Base-by-base conservation (phyloP, 2,329 filamentous ascomycete genomes). In the Cladophialophora immunda region DNA sequence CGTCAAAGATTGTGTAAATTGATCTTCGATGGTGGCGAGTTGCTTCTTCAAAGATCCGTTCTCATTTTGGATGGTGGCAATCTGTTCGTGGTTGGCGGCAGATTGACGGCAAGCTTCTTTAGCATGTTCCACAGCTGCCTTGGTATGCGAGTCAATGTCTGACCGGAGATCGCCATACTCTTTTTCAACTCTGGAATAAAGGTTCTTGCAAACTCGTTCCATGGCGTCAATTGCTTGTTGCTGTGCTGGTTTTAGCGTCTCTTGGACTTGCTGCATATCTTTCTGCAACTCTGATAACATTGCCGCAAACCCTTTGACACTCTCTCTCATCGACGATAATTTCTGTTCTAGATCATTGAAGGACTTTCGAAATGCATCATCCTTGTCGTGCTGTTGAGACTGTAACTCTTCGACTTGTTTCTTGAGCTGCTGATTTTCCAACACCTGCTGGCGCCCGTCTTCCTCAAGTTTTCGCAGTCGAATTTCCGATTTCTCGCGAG, bases 161-260 rank as follows among this genome's bases (percentile, higher is more conserved):
- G 32, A 34, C 45, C 32, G 25, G 30, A 60, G 19, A 27, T 22
- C 38, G 7, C 6, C 13, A 32, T 32, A 36, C 3, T 32, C 34
- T 17, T 38, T 62, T 11, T 58, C 58, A 13, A 62, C 13, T 41
- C 32, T 58, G 17, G 62, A 5, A 29, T 62, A 29, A 30, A 45
- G 61, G 32, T 8, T 52, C 22, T 34, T 34, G n/a, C 58, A 45
- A 29, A 52, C 17, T 29, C 58, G 57, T 19, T 59, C 57, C 32
- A 34, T 50, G 3, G 32, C 13, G 25, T 50, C 57, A n/a, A n/a
- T 6, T 9, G 27, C 57, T 34, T 50, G 41, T 34, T 50, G 19
- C 22, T 47, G 41, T 30, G 27, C 4, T 32, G 29, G 7, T 32
- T 50, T 52, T 19, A 19, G 53, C 30, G 25, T 17, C 2, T 52